A percentile compares a stretch with the other conserved stretches of the same genome.
Evolutionary conservation across 495 filamentous ascomycete species (phyloP).

Genomic region (Geoglossum glabrum): DNA sequence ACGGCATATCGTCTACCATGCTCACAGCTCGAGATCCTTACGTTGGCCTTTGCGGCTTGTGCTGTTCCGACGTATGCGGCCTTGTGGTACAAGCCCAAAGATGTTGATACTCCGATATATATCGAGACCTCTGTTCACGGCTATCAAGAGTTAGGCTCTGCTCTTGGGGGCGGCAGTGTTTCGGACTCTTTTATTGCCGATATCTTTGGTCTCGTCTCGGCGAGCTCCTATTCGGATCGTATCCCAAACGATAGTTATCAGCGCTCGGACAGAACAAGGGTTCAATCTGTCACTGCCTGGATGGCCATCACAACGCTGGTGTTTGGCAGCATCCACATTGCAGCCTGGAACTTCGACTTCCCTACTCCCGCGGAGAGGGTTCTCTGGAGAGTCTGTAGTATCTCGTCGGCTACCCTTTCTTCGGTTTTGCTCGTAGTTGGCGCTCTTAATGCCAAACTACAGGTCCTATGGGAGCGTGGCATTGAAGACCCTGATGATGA

Average conservation of each 20-base stretch:
- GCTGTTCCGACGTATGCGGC: constrained; percentile 16
- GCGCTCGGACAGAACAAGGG: neutral
- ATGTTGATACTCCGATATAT: neutral
- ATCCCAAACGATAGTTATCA: neutral
- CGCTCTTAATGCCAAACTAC: neutral
- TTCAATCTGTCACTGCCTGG: constrained; percentile 1
- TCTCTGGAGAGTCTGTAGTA: constrained; percentile 9
- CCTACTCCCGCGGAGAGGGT: constrained; percentile 7
- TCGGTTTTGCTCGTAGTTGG: constrained; percentile 1
- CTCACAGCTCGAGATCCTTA: constrained; percentile 20
- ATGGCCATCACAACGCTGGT: constrained; percentile 5
- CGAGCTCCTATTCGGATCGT: neutral
- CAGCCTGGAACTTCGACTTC: constrained; percentile 12
- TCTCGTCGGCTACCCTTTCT: neutral
- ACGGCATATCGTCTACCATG: constrained; percentile 9
- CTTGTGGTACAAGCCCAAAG: constrained; percentile 10
- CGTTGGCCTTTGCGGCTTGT: constrained; percentile 19
- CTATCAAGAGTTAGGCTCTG: neutral
- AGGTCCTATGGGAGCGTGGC: neutral
- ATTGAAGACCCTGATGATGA: neutral
- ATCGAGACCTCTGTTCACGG: neutral
- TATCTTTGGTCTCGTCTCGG: neutral
- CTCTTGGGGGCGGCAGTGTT: neutral
- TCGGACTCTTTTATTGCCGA: neutral
- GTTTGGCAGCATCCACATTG: constrained; percentile 11